Conservation (phyloP, 768 basidiomycete genomes). For the Pisolithus marmoratus region DNA sequence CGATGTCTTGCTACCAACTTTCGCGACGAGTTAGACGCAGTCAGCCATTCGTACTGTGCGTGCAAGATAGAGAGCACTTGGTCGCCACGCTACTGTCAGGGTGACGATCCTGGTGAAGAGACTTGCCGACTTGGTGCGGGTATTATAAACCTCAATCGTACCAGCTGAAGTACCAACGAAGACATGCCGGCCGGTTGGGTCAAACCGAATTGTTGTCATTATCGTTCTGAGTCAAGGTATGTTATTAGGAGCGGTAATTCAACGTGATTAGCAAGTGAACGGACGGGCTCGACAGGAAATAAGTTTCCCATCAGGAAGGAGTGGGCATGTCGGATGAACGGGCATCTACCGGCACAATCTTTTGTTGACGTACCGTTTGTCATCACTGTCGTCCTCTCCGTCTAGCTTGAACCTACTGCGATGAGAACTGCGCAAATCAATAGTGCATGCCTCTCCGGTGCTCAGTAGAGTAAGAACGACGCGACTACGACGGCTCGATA, state of each 20-base stretch:
- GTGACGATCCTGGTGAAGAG: background rate
- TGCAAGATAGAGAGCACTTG: background rate
- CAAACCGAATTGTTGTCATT: constrained; percentile 71
- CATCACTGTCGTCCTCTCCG: constrained; percentile 53
- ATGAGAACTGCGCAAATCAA: constrained; percentile 65
- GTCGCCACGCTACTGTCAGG: too few relatives aligned
- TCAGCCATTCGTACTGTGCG: background rate
- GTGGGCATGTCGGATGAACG: background rate
- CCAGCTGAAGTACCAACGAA: constrained; percentile 85
- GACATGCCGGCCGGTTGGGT: constrained; percentile 78
- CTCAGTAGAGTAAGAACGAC: constrained; percentile 75
- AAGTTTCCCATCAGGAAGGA: too few relatives aligned
- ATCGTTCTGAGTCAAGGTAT: constrained; percentile 41
- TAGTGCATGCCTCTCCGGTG: constrained; percentile 78
- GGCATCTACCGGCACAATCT: background rate
- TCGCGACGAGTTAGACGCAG: background rate
- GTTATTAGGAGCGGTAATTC: background rate
- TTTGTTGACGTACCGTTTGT: constrained; percentile 37
- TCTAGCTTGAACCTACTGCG: constrained; percentile 63
- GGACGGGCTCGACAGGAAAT: too few relatives aligned
- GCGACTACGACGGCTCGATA: constrained; percentile 41
- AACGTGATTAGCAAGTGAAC: too few relatives aligned
- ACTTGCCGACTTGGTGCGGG: constrained; percentile 68
- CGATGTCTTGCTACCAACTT: constrained; percentile 77
- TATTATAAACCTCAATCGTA: constrained; percentile 80